These are phyloP conservation scores for Lepiota venenata DNA, from an alignment of 768 basidiomycete species.

Conservation along the genomic window DNA sequence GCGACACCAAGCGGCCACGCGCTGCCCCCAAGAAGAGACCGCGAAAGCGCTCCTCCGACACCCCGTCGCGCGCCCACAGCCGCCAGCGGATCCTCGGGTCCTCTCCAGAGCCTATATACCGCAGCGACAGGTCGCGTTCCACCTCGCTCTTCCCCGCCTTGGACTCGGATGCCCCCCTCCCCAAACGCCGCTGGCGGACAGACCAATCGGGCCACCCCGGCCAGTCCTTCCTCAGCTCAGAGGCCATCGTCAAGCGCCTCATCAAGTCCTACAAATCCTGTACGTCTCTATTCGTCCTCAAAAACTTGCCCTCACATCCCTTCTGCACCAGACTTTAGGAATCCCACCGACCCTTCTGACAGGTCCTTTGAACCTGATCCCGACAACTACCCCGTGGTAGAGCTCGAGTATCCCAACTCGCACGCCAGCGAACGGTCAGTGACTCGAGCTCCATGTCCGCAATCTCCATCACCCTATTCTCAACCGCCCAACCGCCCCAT, in stretches of 20 bases:
- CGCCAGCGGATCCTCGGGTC: slow-evolving; percentile 36
- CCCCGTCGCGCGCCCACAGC: slow-evolving; percentile 41
- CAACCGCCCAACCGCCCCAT: neutral
- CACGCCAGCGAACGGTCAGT: slow-evolving; percentile 65
- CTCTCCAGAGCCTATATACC: slow-evolving; percentile 55
- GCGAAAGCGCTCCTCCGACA: slow-evolving; percentile 33
- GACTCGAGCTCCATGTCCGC: neutral
- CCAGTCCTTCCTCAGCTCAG: slow-evolving; percentile 55
- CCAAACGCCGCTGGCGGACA: slow-evolving; percentile 46
- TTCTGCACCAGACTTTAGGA: slow-evolving; percentile 56
- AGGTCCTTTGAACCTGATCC: slow-evolving; percentile 60
- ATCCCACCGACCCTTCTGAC: slow-evolving; percentile 61
- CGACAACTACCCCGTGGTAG: slow-evolving; percentile 58
- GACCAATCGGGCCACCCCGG: slow-evolving; percentile 52
- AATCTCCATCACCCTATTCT: neutral
- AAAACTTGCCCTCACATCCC: slow-evolving; percentile 10
- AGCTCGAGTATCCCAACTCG: slow-evolving; percentile 78
- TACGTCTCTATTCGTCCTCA: slow-evolving; percentile 20
- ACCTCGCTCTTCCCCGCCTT: slow-evolving; percentile 46
- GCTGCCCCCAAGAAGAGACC: slow-evolving; percentile 23
- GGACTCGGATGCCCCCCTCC: slow-evolving; percentile 31
- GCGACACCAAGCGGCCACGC: slow-evolving; percentile 38
- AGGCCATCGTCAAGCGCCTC: slow-evolving; percentile 56
- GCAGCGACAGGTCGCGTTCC: slow-evolving; percentile 62
- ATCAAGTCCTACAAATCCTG: slow-evolving; percentile 70